These are phyloP conservation scores for Lactarius deliciosus DNA, from an alignment of 768 basidiomycete genomes.

Conservation along the genomic window DNA sequence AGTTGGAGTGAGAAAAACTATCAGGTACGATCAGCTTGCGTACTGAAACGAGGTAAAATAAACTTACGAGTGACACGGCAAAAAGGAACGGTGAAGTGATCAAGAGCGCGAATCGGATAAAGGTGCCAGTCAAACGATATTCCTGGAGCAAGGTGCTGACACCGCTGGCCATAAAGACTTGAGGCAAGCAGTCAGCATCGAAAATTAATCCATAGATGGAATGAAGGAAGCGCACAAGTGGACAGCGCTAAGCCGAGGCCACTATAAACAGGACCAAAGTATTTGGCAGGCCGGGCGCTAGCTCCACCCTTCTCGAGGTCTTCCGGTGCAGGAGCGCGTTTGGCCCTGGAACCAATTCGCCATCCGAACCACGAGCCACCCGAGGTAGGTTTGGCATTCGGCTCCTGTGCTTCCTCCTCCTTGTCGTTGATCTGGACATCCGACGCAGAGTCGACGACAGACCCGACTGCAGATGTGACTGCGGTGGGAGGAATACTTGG, in stretches of 20 bases:
- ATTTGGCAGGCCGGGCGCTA: constrained; percentile 41
- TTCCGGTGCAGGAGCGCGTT: constrained; percentile 20
- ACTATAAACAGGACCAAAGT: constrained; percentile 70
- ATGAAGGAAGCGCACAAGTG: constrained; percentile 47
- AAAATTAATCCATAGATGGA: neutral
- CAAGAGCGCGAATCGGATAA: constrained; percentile 63
- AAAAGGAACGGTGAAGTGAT: constrained; percentile 67
- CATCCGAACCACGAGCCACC: constrained; percentile 32
- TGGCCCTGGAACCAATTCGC: constrained; percentile 35
- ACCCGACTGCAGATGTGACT: constrained; percentile 44
- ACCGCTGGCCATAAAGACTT: constrained; percentile 73
- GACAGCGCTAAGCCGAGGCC: constrained; percentile 68
- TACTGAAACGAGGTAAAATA: neutral
- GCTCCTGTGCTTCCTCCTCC: constrained; percentile 21
- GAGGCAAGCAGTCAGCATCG: neutral
- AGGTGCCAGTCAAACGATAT: constrained; percentile 62
- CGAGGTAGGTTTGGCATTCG: constrained; percentile 12
- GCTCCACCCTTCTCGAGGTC: constrained; percentile 55
- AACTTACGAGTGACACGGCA: constrained; percentile 68
- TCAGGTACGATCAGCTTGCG: neutral
- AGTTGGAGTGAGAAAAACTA: constrained; percentile 78
- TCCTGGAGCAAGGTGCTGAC: constrained; percentile 59
- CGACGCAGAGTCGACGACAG: constrained; percentile 50
- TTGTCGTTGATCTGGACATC: constrained; percentile 60
- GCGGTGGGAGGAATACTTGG: constrained; percentile 41